Evolutionary conservation across 2,329 filamentous ascomycete genomes (phyloP).

Genomic region (Diaporthe batatas): DNA sequence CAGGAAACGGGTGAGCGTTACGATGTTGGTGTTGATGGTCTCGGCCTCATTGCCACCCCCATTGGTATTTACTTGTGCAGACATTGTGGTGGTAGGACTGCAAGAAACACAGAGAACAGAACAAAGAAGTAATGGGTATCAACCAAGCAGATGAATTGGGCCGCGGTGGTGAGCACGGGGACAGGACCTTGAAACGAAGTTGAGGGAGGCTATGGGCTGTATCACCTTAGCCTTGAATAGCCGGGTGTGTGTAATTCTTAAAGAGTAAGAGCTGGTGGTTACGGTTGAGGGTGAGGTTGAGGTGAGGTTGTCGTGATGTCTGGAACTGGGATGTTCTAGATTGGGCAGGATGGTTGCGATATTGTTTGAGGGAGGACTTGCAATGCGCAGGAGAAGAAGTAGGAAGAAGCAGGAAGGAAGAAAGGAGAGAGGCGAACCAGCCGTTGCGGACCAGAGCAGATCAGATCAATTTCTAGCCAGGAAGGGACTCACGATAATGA

Average conservation of each 20-base stretch:
- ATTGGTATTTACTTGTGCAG: constrained; percentile 47
- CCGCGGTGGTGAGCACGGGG: not conserved
- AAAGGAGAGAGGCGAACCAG: constrained; percentile 15
- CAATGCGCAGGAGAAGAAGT: not conserved
- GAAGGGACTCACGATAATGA: constrained; percentile 43
- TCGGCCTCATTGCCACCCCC: constrained; percentile 69
- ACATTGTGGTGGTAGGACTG: constrained; percentile 32
- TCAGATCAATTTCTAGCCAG: constrained; percentile 31
- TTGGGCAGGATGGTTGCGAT: not conserved
- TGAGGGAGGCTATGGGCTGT: constrained; percentile 20
- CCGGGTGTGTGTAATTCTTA: not conserved
- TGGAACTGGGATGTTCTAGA: not conserved
- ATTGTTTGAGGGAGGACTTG: not conserved
- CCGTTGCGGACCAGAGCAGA: constrained; percentile 10
- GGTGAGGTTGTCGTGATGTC: constrained; percentile 10
- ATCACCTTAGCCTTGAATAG: constrained; percentile 6
- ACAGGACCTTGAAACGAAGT: not conserved
- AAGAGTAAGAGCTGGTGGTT: not conserved
- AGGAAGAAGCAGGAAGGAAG: constrained; percentile 12
- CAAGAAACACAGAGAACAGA: not conserved
- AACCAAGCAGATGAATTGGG: constrained; percentile 22
- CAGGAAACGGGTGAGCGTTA: constrained; percentile 94
- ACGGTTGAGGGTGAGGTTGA: not conserved
- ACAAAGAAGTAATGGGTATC: not conserved
- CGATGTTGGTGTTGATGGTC: constrained; percentile 94